These are phyloP conservation scores for Annona squamosa DNA, from an alignment of 164 flowering plant species.

Conservation along the genomic window DNA sequence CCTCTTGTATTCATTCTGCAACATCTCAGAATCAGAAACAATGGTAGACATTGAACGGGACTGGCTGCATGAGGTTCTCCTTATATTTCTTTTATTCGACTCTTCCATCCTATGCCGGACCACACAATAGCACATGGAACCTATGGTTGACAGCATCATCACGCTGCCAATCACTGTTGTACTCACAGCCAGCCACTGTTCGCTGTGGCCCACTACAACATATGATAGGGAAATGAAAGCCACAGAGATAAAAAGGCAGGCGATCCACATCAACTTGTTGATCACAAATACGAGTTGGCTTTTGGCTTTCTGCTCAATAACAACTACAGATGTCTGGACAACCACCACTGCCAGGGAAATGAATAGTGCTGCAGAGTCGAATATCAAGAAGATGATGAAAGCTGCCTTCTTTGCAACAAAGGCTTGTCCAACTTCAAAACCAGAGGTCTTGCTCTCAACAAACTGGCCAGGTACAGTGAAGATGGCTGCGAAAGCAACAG, in stretches of 20 bases:
- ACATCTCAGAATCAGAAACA: slow-evolving; percentile 59
- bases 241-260: slow-evolving; percentile 76
- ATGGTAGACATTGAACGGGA: slow-evolving; percentile 58
- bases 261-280: slow-evolving; percentile 98
- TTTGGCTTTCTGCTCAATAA: slow-evolving; percentile 80
- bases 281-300: slow-evolving; percentile 77
- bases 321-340: slow-evolving; percentile 89
- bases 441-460: slow-evolving; percentile 29
- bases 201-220: slow-evolving; percentile 66
- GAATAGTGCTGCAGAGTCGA: slow-evolving; percentile 74
- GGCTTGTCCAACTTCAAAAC: slow-evolving; percentile 58
- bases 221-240: slow-evolving; percentile 77
- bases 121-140: slow-evolving; percentile 83
- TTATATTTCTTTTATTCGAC: slow-evolving; percentile 57
- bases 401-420: slow-evolving; percentile 53
- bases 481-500: slow-evolving; percentile 96
- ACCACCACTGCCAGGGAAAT: slow-evolving; percentile 95
- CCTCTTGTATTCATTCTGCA: slow-evolving; percentile 56
- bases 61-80: slow-evolving; percentile 39
- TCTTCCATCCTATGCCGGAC: slow-evolving; percentile 56
- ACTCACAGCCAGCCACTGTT: slow-evolving; percentile 62
- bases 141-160: slow-evolving; percentile 79
- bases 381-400: slow-evolving; percentile 65
- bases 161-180: slow-evolving; percentile 62
- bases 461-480: slow-evolving; percentile 89